A percentile compares a stretch with the other conserved stretches of the same genome.
Conservation (phyloP, 2,329 filamentous ascomycete species). For the Talaromyces atroroseus region DNA sequence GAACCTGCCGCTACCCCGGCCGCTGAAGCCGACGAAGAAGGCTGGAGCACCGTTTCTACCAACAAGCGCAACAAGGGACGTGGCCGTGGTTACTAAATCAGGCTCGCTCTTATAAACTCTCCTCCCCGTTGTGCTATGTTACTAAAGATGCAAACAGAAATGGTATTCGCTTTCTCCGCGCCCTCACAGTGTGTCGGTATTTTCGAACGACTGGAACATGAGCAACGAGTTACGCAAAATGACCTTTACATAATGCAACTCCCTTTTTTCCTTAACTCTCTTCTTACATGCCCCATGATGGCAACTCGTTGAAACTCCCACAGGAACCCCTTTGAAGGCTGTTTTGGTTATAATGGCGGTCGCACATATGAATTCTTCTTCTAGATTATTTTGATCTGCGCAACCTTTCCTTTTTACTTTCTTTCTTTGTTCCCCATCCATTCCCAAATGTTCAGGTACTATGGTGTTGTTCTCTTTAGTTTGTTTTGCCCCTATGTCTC, state of each 20-base stretch:
- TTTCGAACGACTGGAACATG: slow-evolving; percentile 14
- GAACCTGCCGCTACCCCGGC: slow-evolving; percentile 27
- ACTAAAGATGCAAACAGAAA: slow-evolving; percentile 1
- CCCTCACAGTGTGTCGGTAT: background rate
- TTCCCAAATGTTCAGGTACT: slow-evolving; percentile 10
- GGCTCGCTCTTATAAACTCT: background rate
- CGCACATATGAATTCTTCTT: slow-evolving; percentile 9
- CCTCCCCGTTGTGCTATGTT: slow-evolving; percentile 4
- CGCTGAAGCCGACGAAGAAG: slow-evolving; percentile 38
- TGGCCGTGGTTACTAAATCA: slow-evolving; percentile 27
- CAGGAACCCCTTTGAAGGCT: background rate
- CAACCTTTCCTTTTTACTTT: background rate
- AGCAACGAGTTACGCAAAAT: slow-evolving; percentile 16
- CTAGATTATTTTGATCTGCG: slow-evolving; percentile 11
- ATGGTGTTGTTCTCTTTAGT: slow-evolving; percentile 9
- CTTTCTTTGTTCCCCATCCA: slow-evolving; percentile 3
- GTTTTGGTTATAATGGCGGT: slow-evolving; percentile 12
- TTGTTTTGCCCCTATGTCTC: background rate
- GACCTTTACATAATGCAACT: slow-evolving; percentile 13
- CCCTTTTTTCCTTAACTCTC: slow-evolving; percentile 2
- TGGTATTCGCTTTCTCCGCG: background rate
- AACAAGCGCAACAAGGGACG: slow-evolving; percentile 42
- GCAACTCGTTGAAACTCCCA: slow-evolving; percentile 3
- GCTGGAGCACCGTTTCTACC: slow-evolving; percentile 45
- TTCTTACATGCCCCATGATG: slow-evolving; percentile 6